Evolutionary conservation across 495 filamentous ascomycete species (phyloP), one percentile per base, ranked within the genome.

Genomic region (Geopyxis carbonaria): DNA sequence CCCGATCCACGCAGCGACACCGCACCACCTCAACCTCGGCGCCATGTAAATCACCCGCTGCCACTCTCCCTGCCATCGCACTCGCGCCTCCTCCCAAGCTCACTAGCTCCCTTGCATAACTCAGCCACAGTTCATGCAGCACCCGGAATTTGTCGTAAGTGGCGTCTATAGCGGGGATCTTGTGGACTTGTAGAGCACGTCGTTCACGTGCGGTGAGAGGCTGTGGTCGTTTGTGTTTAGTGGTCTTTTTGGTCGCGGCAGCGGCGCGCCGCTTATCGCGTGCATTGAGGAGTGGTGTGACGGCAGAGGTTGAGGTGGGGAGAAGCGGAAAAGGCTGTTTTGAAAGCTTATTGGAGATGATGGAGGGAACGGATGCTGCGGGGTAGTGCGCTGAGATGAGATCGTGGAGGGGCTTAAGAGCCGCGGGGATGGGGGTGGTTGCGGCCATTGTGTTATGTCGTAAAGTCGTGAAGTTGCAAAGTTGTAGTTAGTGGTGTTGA

Each of bases 141-240:
- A 75, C 73, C 45, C 73, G 69, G 58, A 85, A 97, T 4, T 87
- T 64, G 3, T 57, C 67, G 48, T 87, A 83, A 52, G 80, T 80
- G 52, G 69, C 73, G 37, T 72, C 67, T 21, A 64, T 59, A 42
- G 66, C 65, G 0, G 79, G 79, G 2, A 94, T 66, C 18, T 78
- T 69, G 61, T 92, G 78, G 22, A 93, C 60, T 1, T 72, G 66
- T 0, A 77, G 69, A 7, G 60, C 54, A 16, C 85, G 78, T 53
- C 85, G 87, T 56, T 92, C 67, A 24, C 72, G 68, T 2, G 87
- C 80, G 0, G 83, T 87, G 0, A 95, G 62, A 0, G 85, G 83
- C 27, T 72, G 70, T 0, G 80, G 81, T 30, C 76, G 80, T 41
- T 73, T 64, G 0, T 18, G 7, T 3, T 57, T 28, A 4, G 34